Base-by-base conservation (phyloP, 805 yeast species). In the Wickerhamomyces chambardii region DNA sequence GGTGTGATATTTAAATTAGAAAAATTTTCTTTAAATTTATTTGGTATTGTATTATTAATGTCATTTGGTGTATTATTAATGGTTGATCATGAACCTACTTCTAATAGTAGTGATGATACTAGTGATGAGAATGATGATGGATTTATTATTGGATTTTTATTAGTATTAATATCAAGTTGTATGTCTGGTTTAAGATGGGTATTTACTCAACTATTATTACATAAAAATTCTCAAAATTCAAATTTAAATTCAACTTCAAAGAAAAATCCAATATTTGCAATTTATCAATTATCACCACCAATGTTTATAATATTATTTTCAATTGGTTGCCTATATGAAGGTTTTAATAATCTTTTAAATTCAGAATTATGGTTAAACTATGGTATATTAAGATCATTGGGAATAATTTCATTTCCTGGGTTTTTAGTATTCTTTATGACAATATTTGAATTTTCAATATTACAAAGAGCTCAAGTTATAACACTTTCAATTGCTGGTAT, bases 101-200 rank as follows among this genome's bases (percentile, higher is more conserved):
- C n/a, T n/a, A n/a, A n/a, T n/a, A n/a, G n/a, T n/a, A n/a, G n/a
- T n/a, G 28, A 25, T 19, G 5, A 19, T 8, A 10, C 11, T 18
- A 18, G 7, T 17, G 40, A 60, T 25, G 40, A 40, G 15, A 40
- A 36, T 6, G 40, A 39, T 12, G 38, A 40, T 14, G 44, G 46
- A 6, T 50, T 51, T 21, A 35, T 55, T 22, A 40, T 79, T 2
- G 97, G 98, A 2, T 75, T 86, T 17, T 35, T 75, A 2, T 60
- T 87, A 19, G 97, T 90, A 1, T 59, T 92, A 21, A 60, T 72
- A 2, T 89, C 95, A 4, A 75, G 95, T 2, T 70, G 82, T 53
- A 70, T 86, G 61, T 79, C 92, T 14, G 98, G 98, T 0, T 62
- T 92, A 34, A 71, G 98, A 43, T 92, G 98, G 98, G 90, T 95